Percentiles rank a stretch among this genome's conserved stretches.
These are phyloP conservation scores for Neckera pumila DNA, from an alignment of 225 moss, liverwort and hornwort species.

Conservation along the genomic window DNA sequence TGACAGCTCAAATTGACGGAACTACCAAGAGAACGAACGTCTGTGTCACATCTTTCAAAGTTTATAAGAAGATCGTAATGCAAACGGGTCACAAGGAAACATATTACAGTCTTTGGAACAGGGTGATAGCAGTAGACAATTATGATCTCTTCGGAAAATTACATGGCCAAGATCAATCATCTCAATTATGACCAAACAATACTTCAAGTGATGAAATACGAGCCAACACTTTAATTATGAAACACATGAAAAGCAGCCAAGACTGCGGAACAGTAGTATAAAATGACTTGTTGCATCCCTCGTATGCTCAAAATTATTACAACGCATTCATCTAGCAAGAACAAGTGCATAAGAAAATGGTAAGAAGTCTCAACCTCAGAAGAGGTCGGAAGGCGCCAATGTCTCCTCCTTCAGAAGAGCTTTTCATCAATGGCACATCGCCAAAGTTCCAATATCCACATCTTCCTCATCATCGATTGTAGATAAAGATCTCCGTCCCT, in stretches of 20 bases:
- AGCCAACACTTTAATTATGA: not conserved
- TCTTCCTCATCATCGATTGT: not conserved
- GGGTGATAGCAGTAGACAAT: not conserved
- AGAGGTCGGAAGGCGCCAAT: not conserved
- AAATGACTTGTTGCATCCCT: not conserved
- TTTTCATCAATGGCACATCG: constrained; percentile 1
- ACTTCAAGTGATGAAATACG: not conserved
- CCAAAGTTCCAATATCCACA: not conserved
- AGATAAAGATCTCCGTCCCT: not conserved
- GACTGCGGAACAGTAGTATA: not conserved
- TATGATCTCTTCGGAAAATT: not conserved
- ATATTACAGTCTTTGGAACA: not conserved
- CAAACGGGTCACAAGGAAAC: not conserved
- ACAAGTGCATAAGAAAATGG: not conserved
- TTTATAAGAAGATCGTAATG: not conserved
- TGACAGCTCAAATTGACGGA: not conserved
- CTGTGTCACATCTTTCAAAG: not conserved
- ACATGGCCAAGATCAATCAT: not conserved
- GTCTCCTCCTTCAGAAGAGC: not conserved
- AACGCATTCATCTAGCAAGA: not conserved
- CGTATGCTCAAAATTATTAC: not conserved
- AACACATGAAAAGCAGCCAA: not conserved
- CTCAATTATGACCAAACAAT: not conserved
- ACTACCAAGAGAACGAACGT: not conserved
- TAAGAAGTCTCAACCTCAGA: constrained; percentile 3